A percentile compares a stretch with the other conserved stretches of the same genome.
Evolutionary conservation across 202 grass and related monocot genomes (phyloP).

Genomic region (Sporobolus alterniflorus): DNA sequence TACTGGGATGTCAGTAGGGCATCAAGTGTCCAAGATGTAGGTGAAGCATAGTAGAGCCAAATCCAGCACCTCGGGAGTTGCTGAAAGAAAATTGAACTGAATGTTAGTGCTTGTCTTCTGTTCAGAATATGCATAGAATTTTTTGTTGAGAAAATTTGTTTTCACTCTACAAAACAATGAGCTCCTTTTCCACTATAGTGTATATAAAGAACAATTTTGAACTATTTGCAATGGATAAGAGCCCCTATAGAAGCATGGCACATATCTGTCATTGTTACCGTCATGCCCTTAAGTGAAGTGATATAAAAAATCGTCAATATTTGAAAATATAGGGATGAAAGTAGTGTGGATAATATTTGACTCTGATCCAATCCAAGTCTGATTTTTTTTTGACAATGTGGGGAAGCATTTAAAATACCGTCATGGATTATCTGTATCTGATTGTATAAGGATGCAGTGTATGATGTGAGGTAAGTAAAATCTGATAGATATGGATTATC

Average conservation of each 20-base stretch:
- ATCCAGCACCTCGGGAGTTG: slow-evolving; percentile 71
- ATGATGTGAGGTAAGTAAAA: no score
- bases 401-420: no score
- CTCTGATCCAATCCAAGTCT: no score
- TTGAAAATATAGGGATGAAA: background rate
- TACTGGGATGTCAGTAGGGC: slow-evolving; percentile 64
- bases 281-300: background rate
- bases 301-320: background rate
- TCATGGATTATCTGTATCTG: no score
- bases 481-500: no score
- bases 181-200: background rate
- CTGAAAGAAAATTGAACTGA: slow-evolving; percentile 41
- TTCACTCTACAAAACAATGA: background rate
- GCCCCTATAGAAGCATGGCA: background rate
- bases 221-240: background rate
- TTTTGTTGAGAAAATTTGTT: background rate
- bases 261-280: background rate
- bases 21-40: slow-evolving; percentile 57
- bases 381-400: no score
- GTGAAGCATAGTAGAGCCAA: slow-evolving; percentile 61
- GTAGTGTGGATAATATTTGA: no score
- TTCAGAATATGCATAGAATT: background rate
- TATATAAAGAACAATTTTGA: background rate
- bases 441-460: no score
- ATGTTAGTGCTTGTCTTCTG: background rate